These are phyloP conservation scores for Cicer cuneatum DNA, from an alignment of 306 rosid genomes.

Conservation along the genomic window DNA sequence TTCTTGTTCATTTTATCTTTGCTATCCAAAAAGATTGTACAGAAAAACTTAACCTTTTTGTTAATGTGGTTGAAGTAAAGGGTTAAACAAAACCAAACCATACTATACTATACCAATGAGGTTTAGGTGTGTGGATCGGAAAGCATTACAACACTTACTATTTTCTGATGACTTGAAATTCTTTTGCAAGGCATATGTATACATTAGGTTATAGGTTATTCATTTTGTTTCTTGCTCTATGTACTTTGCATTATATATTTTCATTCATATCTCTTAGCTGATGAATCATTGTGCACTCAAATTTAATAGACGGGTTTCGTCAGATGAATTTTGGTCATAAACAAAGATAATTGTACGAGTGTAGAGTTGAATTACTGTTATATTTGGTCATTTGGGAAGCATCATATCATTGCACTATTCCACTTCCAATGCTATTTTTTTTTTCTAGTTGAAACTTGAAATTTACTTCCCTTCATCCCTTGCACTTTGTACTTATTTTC, in stretches of 20 bases:
- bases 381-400: conserved; percentile 13
- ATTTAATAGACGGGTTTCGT: background rate
- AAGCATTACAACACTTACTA: background rate
- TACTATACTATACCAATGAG: background rate
- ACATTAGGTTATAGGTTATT: background rate
- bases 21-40: background rate
- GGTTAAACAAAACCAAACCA: background rate
- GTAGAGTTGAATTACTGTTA: background rate
- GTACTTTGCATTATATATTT: background rate
- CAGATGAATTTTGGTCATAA: too few species aligned
- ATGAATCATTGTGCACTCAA: background rate
- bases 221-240: background rate
- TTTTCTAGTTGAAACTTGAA: background rate
- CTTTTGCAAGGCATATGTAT: background rate
- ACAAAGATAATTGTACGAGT: background rate
- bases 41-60: conserved; percentile 2
- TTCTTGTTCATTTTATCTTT: background rate
- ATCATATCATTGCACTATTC: background rate
- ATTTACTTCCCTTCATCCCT: conserved; percentile 5
- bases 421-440: background rate
- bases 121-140: background rate
- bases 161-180: background rate
- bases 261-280: background rate
- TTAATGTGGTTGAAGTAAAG: background rate
- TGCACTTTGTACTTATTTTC: too few species aligned